A percentile compares a stretch with the other conserved stretches of the same genome.
phyloP scores from a whole-genome alignment of 768 basidiomycete species.

The Tylopilus plumbeoviolaceoides region DNA sequence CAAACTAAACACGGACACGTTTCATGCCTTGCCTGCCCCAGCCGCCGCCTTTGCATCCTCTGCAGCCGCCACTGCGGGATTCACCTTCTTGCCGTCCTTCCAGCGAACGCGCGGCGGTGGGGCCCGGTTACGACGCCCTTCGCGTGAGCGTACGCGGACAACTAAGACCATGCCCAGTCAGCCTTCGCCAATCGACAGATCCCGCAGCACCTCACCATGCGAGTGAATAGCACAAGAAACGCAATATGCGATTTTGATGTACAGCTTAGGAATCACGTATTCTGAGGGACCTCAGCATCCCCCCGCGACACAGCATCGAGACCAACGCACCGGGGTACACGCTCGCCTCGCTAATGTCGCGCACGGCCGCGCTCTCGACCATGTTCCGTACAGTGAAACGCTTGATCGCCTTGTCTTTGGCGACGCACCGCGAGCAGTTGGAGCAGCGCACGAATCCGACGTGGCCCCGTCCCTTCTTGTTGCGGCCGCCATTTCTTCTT shows the following conservation, averaged over 20 bases:
- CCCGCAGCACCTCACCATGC: conserved; percentile 62
- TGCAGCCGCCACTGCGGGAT: conserved; percentile 91
- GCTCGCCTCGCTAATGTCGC: conserved; percentile 95
- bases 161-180: conserved; percentile 45
- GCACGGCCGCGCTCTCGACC: conserved; percentile 97
- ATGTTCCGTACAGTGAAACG: conserved; percentile 99
- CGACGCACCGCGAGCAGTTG: conserved; percentile 98
- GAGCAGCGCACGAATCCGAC: conserved; percentile 94
- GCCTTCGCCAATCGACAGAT: neutral
- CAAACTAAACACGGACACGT: conserved; percentile 6
- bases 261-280: conserved; percentile 94
- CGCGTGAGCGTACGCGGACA: conserved; percentile 95
- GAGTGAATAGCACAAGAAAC: conserved; percentile 99
- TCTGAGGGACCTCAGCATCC: conserved; percentile 41
- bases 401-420: conserved; percentile 99
- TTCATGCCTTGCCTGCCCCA: conserved; percentile 48
- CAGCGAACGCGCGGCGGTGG: conserved; percentile 94
- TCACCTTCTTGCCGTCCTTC: conserved; percentile 96
- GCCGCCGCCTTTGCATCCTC: conserved; percentile 74
- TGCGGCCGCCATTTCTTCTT: conserved; percentile 98
- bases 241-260: conserved; percentile 99
- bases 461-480: conserved; percentile 99
- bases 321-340: conserved; percentile 70
- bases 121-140: conserved; percentile 94
- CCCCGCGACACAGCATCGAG: neutral